Evolutionary conservation across 345 rosid genomes (phyloP), one percentile per base, ranked within the genome.

Genomic region (Rhodamnia argentea): DNA sequence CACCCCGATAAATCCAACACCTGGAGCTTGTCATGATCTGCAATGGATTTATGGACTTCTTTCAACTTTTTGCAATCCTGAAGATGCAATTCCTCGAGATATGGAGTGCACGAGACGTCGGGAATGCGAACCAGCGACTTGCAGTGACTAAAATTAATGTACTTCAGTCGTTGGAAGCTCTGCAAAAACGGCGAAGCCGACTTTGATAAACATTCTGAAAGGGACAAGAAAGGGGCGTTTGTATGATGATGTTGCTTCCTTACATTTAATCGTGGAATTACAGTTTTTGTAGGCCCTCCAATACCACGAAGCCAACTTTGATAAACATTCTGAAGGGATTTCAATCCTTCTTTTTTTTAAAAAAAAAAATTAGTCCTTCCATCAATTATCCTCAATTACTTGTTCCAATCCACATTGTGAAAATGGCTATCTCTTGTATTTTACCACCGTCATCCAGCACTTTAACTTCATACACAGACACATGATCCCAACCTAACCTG

Each of bases 201-300:
- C 37, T 13, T 6, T 0, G 1, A 60, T n/a, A 1, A 60, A 13
- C 37, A n/a, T 3, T n/a, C 1, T n/a, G 15, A n/a, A n/a, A 59
- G 27, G 29, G 14, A 5, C 5, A 44, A 44, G 7, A 24, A 57
- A 24, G 11, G 27, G 62, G 27, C 4, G 5, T 4, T 57, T 3
- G 12, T 23, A 9, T 4, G 59, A 56, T 23, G 12, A 11, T 4
- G 4, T 23, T 44, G 47, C 47, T 44, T 42, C 47, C 47, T 44
- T 44, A 7, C 57, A 18, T 55, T 20, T 7, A 55, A 42, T 5
- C 47, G 47, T 44, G 47, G 47, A 44, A 44, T 44, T 44, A 4
- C 47, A 4, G 47, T 44, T 44, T 6, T 4, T 4, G 5, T 3
- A 3, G 40, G 3, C 40, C 40, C 3, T 3, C 40, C 40, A 37